A percentile compares a stretch with the other conserved stretches of the same genome.
Conservation (phyloP, 169 alveolate species). For the Cryptosporidium meleagridis region DNA sequence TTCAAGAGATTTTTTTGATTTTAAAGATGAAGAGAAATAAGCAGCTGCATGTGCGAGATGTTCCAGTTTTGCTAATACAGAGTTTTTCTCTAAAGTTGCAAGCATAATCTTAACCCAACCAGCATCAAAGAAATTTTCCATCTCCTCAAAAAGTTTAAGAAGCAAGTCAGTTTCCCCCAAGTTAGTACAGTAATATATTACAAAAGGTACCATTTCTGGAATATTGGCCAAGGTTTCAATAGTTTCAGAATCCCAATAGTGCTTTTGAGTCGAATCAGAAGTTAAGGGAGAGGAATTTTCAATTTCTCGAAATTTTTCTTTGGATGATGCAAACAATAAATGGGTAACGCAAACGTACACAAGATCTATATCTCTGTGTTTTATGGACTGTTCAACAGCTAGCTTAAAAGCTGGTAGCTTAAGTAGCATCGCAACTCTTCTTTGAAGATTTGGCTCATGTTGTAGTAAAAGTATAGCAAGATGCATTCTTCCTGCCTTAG, state of each 20-base stretch:
- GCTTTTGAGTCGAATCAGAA: conserved; percentile 38
- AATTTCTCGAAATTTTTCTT: not conserved
- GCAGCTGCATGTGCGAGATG: conserved; percentile 75
- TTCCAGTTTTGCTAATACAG: conserved; percentile 20
- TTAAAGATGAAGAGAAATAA: conserved; percentile 59
- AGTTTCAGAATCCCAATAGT: conserved; percentile 57
- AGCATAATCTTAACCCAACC: conserved; percentile 72
- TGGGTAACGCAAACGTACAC: conserved; percentile 79
- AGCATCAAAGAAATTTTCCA: conserved; percentile 63
- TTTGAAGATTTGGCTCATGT: conserved; percentile 78
- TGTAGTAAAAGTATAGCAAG: conserved; percentile 79
- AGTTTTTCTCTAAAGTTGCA: conserved; percentile 33
- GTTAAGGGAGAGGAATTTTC: not conserved
- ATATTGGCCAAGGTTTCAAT: conserved; percentile 48
- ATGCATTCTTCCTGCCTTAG: conserved; percentile 79
- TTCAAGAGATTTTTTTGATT: conserved; percentile 18
- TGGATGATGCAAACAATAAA: conserved; percentile 4
- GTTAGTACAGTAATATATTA: conserved; percentile 48
- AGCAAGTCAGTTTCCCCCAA: conserved; percentile 55
- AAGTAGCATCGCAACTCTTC: conserved; percentile 78
- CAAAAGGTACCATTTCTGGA: conserved; percentile 71
- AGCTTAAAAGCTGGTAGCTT: conserved; percentile 79
- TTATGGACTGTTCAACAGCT: conserved; percentile 80
- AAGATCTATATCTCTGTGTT: conserved; percentile 79
- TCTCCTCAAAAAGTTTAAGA: conserved; percentile 52